phyloP scores from a whole-genome alignment of 1,284 basidiomycete genomes.

The Limonomyces culmigenus region DNA sequence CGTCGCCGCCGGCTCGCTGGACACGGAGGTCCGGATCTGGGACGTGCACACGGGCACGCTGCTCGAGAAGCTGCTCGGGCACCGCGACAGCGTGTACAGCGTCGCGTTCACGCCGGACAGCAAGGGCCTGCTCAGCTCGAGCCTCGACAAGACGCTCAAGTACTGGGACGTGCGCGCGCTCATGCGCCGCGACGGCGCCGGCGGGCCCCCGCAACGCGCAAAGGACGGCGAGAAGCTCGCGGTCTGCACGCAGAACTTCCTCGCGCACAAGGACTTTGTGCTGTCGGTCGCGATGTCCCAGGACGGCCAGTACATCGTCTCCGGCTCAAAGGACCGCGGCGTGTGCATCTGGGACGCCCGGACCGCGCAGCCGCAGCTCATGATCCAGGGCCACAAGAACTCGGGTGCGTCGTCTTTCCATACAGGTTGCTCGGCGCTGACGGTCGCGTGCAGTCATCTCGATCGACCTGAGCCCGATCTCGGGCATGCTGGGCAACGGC shows the following conservation, averaged over 20 bases:
- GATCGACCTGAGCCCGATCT: conserved; percentile 64
- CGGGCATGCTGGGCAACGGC: conserved; percentile 61
- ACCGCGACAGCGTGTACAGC: conserved; percentile 63
- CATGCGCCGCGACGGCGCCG: conserved; percentile 5
- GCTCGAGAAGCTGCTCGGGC: conserved; percentile 52
- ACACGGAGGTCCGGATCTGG: conserved; percentile 63
- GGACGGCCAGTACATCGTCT: conserved; percentile 62
- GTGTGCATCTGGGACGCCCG: conserved; percentile 65
- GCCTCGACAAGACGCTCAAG: conserved; percentile 59
- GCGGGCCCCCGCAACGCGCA: conserved; percentile 10
- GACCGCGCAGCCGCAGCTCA: conserved; percentile 52
- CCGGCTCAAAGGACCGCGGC: conserved; percentile 63
- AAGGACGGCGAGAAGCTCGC: conserved; percentile 21
- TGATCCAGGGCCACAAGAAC: conserved; percentile 79
- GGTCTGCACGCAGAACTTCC: conserved; percentile 43
- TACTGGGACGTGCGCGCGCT: conserved; percentile 42
- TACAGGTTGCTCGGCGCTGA: conserved; percentile 1
- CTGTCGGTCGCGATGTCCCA: conserved; percentile 49
- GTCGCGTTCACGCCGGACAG: conserved; percentile 68
- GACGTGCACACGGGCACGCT: conserved; percentile 50
- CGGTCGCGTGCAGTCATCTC: conserved; percentile 47
- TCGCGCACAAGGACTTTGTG: conserved; percentile 59
- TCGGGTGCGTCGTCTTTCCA: conserved; percentile 25
- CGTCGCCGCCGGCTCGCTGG: conserved; percentile 58
- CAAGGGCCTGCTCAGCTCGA: conserved; percentile 47